phyloP scores from a whole-genome alignment of 1,139 yeast genomes.

The Scheffersomyces illinoinensis region DNA sequence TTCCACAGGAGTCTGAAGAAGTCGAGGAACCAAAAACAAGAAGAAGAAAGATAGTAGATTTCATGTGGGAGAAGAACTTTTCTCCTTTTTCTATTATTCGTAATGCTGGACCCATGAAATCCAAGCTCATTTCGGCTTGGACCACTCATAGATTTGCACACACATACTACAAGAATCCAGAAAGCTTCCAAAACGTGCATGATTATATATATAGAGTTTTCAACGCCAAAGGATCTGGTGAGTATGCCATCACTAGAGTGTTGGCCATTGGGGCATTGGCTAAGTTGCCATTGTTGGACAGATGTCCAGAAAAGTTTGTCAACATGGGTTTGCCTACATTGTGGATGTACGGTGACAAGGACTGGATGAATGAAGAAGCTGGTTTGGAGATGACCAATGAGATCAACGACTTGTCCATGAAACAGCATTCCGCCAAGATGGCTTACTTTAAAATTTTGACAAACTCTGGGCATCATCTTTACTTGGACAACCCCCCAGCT shows the following conservation, averaged over 20 bases:
- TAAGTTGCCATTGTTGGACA: constrained; percentile 43
- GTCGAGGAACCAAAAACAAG: constrained; percentile 14
- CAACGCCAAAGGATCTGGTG: constrained; percentile 47
- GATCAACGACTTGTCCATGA: constrained; percentile 33
- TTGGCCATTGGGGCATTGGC: constrained; percentile 44
- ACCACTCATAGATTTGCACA: constrained; percentile 43
- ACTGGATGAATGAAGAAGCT: constrained; percentile 51
- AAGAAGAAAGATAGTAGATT: constrained; percentile 24
- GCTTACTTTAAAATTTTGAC: constrained; percentile 32
- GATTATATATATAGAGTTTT: constrained; percentile 44
- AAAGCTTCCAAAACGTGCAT: constrained; percentile 36
- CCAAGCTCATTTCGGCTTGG: constrained; percentile 42
- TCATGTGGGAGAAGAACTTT: constrained; percentile 38
- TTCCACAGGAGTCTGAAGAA: constrained; percentile 11
- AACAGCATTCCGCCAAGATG: constrained; percentile 14
- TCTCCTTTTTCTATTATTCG: constrained; percentile 43
- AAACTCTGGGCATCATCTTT: constrained; percentile 63
- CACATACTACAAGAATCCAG: constrained; percentile 29
- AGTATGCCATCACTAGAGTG: constrained; percentile 44
- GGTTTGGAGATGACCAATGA: constrained; percentile 42
- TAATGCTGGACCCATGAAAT: constrained; percentile 35
- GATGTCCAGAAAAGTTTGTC: constrained; percentile 40
- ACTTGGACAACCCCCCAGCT: constrained; percentile 59
- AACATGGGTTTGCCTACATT: constrained; percentile 42
- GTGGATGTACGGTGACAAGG: constrained; percentile 49